Conservation (phyloP, 2,329 filamentous ascomycete genomes). For the Camillea tinctor region DNA sequence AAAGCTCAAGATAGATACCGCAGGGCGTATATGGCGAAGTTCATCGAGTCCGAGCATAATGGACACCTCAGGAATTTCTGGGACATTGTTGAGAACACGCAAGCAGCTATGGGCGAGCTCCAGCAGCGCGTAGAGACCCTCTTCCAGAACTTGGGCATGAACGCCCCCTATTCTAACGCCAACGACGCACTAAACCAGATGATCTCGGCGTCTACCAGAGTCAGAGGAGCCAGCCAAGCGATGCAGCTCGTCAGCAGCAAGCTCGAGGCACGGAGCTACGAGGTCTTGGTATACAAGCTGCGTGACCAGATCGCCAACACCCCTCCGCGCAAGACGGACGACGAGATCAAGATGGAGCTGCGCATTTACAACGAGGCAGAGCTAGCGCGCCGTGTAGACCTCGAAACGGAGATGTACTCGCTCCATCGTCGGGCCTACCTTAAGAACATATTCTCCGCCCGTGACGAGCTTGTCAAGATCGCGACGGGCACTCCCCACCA, state of each 20-base stretch:
- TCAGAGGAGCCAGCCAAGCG: background rate
- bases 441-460: constrained; percentile 12
- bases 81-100: background rate
- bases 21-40: background rate
- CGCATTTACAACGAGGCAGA: constrained; percentile 12
- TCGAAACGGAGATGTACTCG: constrained; percentile 18
- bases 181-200: background rate
- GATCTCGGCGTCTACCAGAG: background rate
- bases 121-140: constrained; percentile 1
- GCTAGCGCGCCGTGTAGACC: constrained; percentile 12
- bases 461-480: constrained; percentile 2
- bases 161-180: background rate
- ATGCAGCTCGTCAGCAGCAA: background rate
- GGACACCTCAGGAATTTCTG: constrained; percentile 6
- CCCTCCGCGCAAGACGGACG: constrained; percentile 5
- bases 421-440: constrained; percentile 14
- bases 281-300: background rate
- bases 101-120: background rate
- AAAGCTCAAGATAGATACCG: background rate
- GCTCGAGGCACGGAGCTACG: background rate
- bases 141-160: background rate
- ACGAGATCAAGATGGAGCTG: constrained; percentile 4
- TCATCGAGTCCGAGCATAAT: background rate
- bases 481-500: constrained; percentile 1
- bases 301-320: constrained; percentile 5